phyloP scores from a whole-genome alignment of 2,329 filamentous ascomycete species.

The Hypoxylon sp. region DNA sequence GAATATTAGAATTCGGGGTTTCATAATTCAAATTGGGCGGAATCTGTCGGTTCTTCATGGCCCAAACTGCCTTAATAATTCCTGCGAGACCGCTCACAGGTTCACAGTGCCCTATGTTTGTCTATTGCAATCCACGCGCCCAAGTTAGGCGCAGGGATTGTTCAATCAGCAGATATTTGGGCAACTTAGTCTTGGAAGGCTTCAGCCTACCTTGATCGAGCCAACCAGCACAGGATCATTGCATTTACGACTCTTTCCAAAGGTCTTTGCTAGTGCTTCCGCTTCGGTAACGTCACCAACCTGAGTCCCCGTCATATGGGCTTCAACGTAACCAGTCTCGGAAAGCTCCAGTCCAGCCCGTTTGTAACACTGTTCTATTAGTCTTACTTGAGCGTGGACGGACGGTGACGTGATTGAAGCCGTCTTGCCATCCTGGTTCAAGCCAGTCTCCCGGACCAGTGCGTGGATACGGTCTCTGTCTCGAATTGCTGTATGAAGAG shows the following conservation, averaged over 20 bases:
- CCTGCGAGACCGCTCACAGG: not conserved
- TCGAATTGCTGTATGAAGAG: not conserved
- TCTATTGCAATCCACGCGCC: not conserved
- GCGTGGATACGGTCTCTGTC: constrained; percentile 55
- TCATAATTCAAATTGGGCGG: not conserved
- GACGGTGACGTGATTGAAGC: constrained; percentile 63
- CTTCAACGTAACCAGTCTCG: constrained; percentile 47
- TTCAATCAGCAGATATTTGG: not conserved
- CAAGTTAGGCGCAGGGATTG: too few relatives aligned
- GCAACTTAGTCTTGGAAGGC: not conserved
- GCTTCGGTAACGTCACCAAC: constrained; percentile 51
- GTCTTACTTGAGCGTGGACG: constrained; percentile 53
- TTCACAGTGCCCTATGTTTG: not conserved
- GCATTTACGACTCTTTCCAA: constrained; percentile 2
- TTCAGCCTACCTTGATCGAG: not conserved
- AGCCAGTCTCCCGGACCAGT: constrained; percentile 57
- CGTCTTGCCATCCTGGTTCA: constrained; percentile 62
- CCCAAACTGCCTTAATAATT: not conserved
- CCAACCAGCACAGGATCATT: not conserved
- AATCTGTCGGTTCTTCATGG: not conserved
- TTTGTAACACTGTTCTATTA: constrained; percentile 55
- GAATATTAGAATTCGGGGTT: not conserved
- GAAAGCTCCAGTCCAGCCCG: constrained; percentile 50
- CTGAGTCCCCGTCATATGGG: constrained; percentile 49
- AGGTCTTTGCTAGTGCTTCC: constrained; percentile 23